Evolutionary conservation across 1,284 basidiomycete species (phyloP), one percentile per base, ranked within the genome.

Genomic region (Sanghuangporus weigelae): DNA sequence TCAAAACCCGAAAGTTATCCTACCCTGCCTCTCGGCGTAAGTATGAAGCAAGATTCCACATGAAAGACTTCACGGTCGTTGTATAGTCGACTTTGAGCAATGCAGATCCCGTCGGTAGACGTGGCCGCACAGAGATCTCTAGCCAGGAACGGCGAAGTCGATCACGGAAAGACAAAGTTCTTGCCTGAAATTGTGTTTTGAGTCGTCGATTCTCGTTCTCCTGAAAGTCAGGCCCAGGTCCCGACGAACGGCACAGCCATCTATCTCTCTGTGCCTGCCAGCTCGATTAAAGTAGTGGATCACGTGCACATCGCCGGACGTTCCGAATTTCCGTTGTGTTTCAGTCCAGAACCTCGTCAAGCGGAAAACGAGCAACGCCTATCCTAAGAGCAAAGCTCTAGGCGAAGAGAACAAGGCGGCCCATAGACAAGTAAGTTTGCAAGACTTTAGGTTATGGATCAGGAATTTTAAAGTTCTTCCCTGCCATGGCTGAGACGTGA

Each of bases 221-320:
- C 60, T 62, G 60, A 62, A 62, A 62, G 60, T 62, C 60, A 62
- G 60, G 60, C 53, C 59, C 51, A 56, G 60, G 53, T 23, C 40
- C 57, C 44, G 46, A 48, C 53, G 57, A 38, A 31, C 16, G 46
- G 44, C 57, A 59, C 57, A 59, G 57, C 57, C 57, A 59, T 57
- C n/a, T 38, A 2, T 23, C 11, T 23, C 38, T 46, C 16, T n/a
- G 53, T 54, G 16, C 53, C 53, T 54, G 53, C 53, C 26, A 31
- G 31, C 51, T 26, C 11, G 38, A 10, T 16, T n/a, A 38, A 36
- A 4, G 12, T 6, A 36, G n/a, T 11, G 36, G 26, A 31, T 54
- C 53, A 54, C 53, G 53, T 54, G 53, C 1, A 1, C 53, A 36
- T 8, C 53, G 53, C 19, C 53, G 53, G 53, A 6, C 21, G 16